A percentile compares a stretch with the other conserved stretches of the same genome.
These are phyloP conservation scores for Komagataea norvegica DNA, from an alignment of 1,139 yeast genomes.

Conservation along the genomic window DNA sequence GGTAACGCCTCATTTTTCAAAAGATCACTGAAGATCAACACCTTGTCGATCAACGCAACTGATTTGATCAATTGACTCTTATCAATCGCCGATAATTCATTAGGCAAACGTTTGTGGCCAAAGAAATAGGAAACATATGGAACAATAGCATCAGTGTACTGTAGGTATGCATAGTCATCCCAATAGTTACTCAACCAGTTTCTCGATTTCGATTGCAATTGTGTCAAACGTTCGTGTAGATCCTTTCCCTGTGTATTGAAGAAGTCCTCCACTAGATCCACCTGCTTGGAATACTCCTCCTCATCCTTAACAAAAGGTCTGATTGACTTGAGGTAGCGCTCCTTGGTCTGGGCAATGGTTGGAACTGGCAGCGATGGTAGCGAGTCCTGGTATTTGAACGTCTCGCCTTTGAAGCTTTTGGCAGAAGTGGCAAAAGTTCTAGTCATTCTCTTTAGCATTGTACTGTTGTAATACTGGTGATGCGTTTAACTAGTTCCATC, in stretches of 20 bases:
- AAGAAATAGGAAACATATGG: conserved; percentile 92
- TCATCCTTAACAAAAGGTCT: conserved; percentile 58
- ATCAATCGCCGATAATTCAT: conserved; percentile 46
- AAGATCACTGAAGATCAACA: conserved; percentile 50
- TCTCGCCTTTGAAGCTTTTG: conserved; percentile 50
- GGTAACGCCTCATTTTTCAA: conserved; percentile 56
- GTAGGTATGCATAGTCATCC: conserved; percentile 91
- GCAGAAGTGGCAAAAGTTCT: conserved; percentile 19
- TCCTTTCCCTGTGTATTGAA: conserved; percentile 58
- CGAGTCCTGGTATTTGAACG: conserved; percentile 66
- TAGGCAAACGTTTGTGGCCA: conserved; percentile 65
- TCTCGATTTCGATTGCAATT: conserved; percentile 42
- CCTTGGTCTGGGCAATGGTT: conserved; percentile 62
- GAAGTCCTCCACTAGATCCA: conserved; percentile 61
- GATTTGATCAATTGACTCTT: conserved; percentile 75
- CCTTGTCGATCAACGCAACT: conserved; percentile 52
- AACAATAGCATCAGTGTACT: conserved; percentile 87
- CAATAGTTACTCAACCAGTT: conserved; percentile 94
- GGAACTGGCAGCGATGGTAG: conserved; percentile 92
- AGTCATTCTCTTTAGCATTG: conserved; percentile 25
- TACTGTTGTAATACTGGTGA: too few species aligned
- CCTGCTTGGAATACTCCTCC: conserved; percentile 52
- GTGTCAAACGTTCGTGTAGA: conserved; percentile 61
- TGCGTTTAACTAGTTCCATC: too few species aligned
- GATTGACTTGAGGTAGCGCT: conserved; percentile 65